Percentiles rank a stretch among this genome's conserved stretches.
phyloP scores from a whole-genome alignment of 257 asterid species.

The Anisodus tanguticus region DNA sequence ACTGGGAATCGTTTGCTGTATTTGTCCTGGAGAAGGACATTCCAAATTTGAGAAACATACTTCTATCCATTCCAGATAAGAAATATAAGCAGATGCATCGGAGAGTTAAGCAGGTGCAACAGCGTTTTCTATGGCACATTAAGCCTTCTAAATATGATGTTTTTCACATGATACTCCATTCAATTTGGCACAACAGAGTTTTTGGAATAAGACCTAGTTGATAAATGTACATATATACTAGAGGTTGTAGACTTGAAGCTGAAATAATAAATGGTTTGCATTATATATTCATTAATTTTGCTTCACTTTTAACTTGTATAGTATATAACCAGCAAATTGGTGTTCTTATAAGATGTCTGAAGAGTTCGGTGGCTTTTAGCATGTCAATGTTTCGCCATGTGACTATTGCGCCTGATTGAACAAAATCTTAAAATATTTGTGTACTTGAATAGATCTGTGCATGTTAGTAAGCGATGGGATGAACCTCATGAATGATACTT shows the following conservation, averaged over 20 bases:
- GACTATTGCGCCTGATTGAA: neutral
- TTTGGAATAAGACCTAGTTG: constrained; percentile 33
- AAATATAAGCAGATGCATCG: constrained; percentile 45
- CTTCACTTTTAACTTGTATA: neutral
- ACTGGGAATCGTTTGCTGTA: constrained; percentile 54
- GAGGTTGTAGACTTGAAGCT: neutral
- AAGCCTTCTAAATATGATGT: constrained; percentile 51
- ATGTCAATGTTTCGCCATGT: neutral
- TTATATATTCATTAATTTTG: neutral
- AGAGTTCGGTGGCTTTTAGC: neutral
- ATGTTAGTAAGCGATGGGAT: neutral
- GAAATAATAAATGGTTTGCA: neutral
- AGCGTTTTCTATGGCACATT: constrained; percentile 53
- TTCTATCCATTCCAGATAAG: constrained; percentile 42
- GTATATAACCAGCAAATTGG: neutral
- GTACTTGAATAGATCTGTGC: neutral
- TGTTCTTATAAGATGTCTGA: neutral
- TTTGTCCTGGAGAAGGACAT: constrained; percentile 48
- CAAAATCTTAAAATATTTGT: neutral
- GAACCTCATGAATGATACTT: neutral
- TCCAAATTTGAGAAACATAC: constrained; percentile 49
- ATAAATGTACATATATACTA: constrained; percentile 10
- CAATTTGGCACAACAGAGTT: constrained; percentile 54
- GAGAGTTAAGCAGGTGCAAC: constrained; percentile 47
- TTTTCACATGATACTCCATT: constrained; percentile 56